Percentiles rank a stretch among this genome's conserved stretches.
phyloP scores from a whole-genome alignment of 805 yeast genomes.

The Starmerella bombicola region DNA sequence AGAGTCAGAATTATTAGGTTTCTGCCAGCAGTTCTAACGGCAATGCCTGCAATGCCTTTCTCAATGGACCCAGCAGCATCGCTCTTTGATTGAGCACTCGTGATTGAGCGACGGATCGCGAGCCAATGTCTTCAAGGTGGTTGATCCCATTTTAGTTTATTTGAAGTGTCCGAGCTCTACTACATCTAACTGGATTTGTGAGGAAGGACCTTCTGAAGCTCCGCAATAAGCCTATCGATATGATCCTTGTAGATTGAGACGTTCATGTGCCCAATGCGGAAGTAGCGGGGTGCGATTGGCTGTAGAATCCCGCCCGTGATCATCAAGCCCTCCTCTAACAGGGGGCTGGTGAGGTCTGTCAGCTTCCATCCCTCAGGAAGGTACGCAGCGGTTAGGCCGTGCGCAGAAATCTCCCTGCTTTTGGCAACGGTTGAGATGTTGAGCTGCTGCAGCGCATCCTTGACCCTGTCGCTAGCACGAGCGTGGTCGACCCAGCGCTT shows the following conservation, averaged over 20 bases:
- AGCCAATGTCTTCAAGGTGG: no score
- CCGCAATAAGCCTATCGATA: conserved; percentile 36
- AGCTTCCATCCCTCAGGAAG: conserved; percentile 66
- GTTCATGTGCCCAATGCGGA: conserved; percentile 96
- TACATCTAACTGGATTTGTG: no score
- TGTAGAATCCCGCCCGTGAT: conserved; percentile 86
- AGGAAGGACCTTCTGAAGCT: no score
- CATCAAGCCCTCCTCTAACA: conserved; percentile 54
- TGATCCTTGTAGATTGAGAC: conserved; percentile 53
- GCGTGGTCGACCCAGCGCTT: conserved; percentile 53
- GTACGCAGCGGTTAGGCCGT: conserved; percentile 76
- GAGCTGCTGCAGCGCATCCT: conserved; percentile 40
- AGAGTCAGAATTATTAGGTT: no score
- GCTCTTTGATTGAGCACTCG: no score
- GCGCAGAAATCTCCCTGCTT: conserved; percentile 52
- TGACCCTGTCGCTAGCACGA: conserved; percentile 51
- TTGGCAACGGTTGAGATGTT: conserved; percentile 64
- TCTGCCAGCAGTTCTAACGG: no score
- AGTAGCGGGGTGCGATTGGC: conserved; percentile 66
- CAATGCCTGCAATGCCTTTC: no score
- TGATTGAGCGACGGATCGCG: no score
- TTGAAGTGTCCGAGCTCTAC: no score
- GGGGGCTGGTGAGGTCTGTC: conserved; percentile 43
- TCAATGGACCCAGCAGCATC: no score
- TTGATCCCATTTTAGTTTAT: no score